Percentiles rank a stretch among this genome's conserved stretches.
These are phyloP conservation scores for Cordyceps fumosorosea DNA, from an alignment of 2,329 filamentous ascomycete species.

Conservation along the genomic window DNA sequence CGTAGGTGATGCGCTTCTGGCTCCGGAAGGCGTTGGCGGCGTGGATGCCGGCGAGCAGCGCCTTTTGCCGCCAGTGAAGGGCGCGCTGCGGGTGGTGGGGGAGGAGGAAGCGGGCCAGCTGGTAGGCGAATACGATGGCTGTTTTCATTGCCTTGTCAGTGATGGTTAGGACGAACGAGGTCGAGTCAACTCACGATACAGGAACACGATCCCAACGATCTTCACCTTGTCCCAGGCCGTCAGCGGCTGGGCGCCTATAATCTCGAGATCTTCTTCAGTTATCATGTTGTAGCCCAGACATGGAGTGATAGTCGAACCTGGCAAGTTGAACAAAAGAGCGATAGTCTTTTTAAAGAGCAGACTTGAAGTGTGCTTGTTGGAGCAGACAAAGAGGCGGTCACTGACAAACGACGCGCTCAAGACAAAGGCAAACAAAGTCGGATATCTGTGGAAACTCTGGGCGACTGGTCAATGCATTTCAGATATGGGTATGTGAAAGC, in stretches of 20 bases:
- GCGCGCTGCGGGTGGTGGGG: neutral
- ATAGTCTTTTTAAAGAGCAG: no score
- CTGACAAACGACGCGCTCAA: no score
- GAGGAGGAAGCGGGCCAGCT: neutral
- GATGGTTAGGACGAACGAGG: neutral
- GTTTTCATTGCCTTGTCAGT: neutral
- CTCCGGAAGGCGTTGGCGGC: neutral
- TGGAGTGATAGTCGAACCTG: neutral
- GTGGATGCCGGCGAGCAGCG: slow-evolving; percentile 4
- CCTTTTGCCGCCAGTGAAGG: slow-evolving; percentile 13
- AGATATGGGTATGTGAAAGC: no score
- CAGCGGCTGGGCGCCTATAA: neutral
- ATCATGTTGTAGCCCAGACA: neutral
- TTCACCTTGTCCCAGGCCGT: neutral
- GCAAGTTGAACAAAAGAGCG: neutral
- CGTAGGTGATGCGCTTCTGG: slow-evolving; percentile 1
- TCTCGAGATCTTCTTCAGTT: neutral
- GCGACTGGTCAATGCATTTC: no score
- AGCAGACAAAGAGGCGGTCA: no score
- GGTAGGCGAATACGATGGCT: neutral
- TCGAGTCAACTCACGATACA: neutral
- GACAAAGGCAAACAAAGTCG: no score
- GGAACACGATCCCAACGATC: neutral
- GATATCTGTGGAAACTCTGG: no score
- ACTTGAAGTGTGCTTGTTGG: no score